These are phyloP conservation scores for Raphanus sativus DNA, from an alignment of 345 rosid species.

Conservation along the genomic window DNA sequence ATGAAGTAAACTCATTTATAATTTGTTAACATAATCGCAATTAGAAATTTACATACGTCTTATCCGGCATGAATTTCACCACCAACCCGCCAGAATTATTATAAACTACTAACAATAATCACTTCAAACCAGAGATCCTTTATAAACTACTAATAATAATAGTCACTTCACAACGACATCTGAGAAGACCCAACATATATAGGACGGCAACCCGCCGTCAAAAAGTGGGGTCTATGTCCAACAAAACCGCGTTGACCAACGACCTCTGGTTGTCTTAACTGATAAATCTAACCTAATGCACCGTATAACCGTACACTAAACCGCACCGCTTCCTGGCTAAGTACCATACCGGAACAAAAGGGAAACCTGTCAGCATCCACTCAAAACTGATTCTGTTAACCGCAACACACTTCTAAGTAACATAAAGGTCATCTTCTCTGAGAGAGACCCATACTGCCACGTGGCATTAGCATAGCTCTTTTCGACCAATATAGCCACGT, in stretches of 20 bases:
- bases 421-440: too few species aligned
- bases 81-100: slow-evolving; percentile 1
- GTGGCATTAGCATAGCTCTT: too few species aligned
- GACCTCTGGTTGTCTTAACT: not conserved
- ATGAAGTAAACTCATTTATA: not conserved
- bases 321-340: slow-evolving; percentile 13
- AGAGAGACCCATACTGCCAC: too few species aligned
- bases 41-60: not conserved
- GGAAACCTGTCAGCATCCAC: not conserved
- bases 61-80: not conserved
- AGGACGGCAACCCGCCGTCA: slow-evolving; percentile 38
- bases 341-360: slow-evolving; percentile 9
- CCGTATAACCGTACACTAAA: slow-evolving; percentile 29
- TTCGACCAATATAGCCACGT: too few species aligned
- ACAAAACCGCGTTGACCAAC: slow-evolving; percentile 39
- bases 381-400: too few species aligned
- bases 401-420: too few species aligned
- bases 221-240: slow-evolving; percentile 33
- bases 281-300: slow-evolving; percentile 32
- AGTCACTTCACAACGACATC: slow-evolving; percentile 27
- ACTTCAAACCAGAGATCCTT: slow-evolving; percentile 3
- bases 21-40: not conserved
- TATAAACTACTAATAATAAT: slow-evolving; percentile 2
- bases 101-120: slow-evolving; percentile 5
- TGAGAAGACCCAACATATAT: slow-evolving; percentile 23